Base-by-base conservation (phyloP, 768 basidiomycete species). In the Pholiota microspora region DNA sequence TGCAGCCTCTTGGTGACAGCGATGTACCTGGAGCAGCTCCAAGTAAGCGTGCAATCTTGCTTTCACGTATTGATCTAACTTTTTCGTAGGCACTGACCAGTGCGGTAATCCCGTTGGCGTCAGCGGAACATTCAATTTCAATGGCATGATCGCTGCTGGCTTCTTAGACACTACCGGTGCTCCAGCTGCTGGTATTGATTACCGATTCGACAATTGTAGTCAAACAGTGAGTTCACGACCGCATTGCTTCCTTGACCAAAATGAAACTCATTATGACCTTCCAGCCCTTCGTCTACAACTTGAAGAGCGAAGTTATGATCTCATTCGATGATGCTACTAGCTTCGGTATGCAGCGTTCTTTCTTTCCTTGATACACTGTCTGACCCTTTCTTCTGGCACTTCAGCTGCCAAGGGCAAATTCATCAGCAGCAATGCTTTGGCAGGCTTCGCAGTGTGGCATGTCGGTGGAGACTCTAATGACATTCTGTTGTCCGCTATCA, bases 381-480 rank as follows among this genome's bases (percentile, higher is more conserved):
- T n/a, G n/a, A n/a, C n/a, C n/a, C n/a, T n/a, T n/a, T n/a, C n/a
- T n/a, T n/a, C n/a, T n/a, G n/a, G n/a, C n/a, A n/a, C n/a, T n/a
- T n/a, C 48, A 77, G 76, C 70, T 57, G 76, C 71, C 51, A 88
- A 90, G 67, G 87, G 87, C 5, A 51, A 69, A 1, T 89, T 78
- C 64, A 87, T 89, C 67, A 73, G 77, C 53, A 59, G 71, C 12
- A 67, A 69, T 1, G 75, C 75, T 2, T 70, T 91, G 3, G 73
- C 69, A 46, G 89, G 88, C 1, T 88, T 87, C 64, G 69, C 83
- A 1, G 79, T 88, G 68, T 89, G 86, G 86, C 77, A 88, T 59
- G 74, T 80, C 36, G 78, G 76, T 3, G 85, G 85, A 6, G 88
- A 89, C 65, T 76, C 65, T n/a, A 44, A 79, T 2, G 72, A 85